Evolutionary conservation across 768 basidiomycete genomes (phyloP), one percentile per base, ranked within the genome.

Genomic region (Lactarius hatsudake): DNA sequence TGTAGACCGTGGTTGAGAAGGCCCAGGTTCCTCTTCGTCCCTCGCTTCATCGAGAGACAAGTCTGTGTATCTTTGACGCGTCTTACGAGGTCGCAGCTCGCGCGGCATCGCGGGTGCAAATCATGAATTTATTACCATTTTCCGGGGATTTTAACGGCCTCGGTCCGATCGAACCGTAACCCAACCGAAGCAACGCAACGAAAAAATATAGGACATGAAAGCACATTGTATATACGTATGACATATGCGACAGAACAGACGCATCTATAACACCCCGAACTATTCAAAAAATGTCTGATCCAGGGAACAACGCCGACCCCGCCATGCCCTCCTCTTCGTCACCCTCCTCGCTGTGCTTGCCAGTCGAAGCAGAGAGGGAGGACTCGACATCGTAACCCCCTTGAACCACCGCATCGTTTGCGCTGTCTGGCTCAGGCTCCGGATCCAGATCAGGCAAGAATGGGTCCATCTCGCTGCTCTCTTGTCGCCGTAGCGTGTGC

Each of bases 31-130:
- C 9, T 73, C 73, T 7, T 59, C 69, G 45, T 76, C 76, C 23
- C 79, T 76, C 32, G 71, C 71, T 1, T 75, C 80, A 38, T 76
- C 65, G 4, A 72, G 78, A 40, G 78, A 75, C 26, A 83, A 68
- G 28, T 71, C 68, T 0, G 79, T 76, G 76, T 90, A 90, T 72
- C 78, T 85, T 38, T 79, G 81, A 54, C 78, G 81, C 26, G 80
- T 77, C 62, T 81, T 84, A 62, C 89, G 80, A 23, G 84, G 81
- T 26, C 87, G 83, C 53, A 89, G 79, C 57, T 82, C 75, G 42
- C 86, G 81, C 18, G 82, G 68, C 88, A 89, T 89, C 18, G n/a
- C 70, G 59, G 70, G 74, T 1, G 73, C 75, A 40, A 53, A 23
- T 53, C 23, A 23, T 15, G 3, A 5, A 13, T 13, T 5, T 51